These are phyloP conservation scores for Microbotryum intermedium DNA, from an alignment of 1,284 basidiomycete species.

Conservation along the genomic window DNA sequence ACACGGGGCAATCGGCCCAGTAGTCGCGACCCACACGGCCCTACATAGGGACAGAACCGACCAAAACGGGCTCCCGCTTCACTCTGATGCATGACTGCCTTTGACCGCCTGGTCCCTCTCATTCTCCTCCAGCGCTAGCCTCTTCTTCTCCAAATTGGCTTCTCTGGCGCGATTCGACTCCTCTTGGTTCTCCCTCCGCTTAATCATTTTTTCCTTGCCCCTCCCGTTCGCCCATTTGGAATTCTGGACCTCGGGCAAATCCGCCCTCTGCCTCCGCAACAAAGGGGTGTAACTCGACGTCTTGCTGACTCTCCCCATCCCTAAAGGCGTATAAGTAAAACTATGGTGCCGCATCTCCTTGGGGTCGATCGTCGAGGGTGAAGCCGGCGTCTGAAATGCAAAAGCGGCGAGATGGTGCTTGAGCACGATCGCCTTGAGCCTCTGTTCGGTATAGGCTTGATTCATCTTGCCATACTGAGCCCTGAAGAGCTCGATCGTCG, in stretches of 20 bases:
- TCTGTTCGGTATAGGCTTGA: slow-evolving; percentile 19
- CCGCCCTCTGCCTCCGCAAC: slow-evolving; percentile 56
- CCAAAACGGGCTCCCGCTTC: too few species aligned
- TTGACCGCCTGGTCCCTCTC: background rate
- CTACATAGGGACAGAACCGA: too few species aligned
- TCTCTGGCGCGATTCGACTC: slow-evolving; percentile 8
- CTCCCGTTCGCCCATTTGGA: slow-evolving; percentile 60
- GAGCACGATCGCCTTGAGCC: slow-evolving; percentile 24
- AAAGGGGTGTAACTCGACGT: slow-evolving; percentile 58
- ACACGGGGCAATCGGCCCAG: too few species aligned
- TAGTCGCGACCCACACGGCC: too few species aligned
- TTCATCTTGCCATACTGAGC: slow-evolving; percentile 23
- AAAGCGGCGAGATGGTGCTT: slow-evolving; percentile 44
- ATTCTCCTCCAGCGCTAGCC: slow-evolving; percentile 10
- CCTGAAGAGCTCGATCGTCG: slow-evolving; percentile 13
- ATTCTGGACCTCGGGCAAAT: slow-evolving; percentile 63
- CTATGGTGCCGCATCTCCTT: background rate
- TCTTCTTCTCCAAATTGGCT: slow-evolving; percentile 25
- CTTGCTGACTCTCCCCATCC: slow-evolving; percentile 59
- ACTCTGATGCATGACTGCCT: too few species aligned
- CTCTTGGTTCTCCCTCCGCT: slow-evolving; percentile 15
- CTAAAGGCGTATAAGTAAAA: slow-evolving; percentile 53
- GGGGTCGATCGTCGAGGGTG: background rate
- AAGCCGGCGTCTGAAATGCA: slow-evolving; percentile 24
- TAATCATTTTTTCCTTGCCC: slow-evolving; percentile 28